Conservation (phyloP, 1,284 basidiomycete genomes). For the Ganoderma multipileum region DNA sequence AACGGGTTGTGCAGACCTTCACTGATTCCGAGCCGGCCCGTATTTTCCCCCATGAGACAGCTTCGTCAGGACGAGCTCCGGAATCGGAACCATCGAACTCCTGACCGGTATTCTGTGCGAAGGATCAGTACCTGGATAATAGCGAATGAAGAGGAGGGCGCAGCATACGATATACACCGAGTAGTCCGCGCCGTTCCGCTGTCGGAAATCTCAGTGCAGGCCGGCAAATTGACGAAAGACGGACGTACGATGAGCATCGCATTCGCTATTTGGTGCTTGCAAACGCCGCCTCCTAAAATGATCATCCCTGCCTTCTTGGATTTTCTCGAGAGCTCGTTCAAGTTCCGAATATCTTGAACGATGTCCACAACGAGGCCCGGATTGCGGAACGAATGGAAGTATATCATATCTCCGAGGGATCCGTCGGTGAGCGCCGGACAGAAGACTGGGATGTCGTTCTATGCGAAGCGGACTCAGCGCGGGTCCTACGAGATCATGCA, state of each 20-base stretch:
- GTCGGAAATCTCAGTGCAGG: conserved; percentile 23
- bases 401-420: conserved; percentile 98
- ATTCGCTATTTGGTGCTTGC: conserved; percentile 99
- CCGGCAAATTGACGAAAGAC: not conserved
- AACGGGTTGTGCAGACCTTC: conserved; percentile 64
- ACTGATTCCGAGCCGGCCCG: conserved; percentile 89
- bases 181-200: conserved; percentile 98
- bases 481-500: conserved; percentile 27
- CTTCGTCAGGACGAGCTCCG: conserved; percentile 96
- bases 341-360: conserved; percentile 89
- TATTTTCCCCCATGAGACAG: conserved; percentile 99
- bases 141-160: not conserved
- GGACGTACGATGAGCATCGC: conserved; percentile 93
- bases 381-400: conserved; percentile 96
- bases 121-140: not conserved
- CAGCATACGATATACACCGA: conserved; percentile 88
- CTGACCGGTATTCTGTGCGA: conserved; percentile 89
- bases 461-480: conserved; percentile 36
- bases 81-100: conserved; percentile 99
- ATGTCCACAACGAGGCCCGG: conserved; percentile 94
- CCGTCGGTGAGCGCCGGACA: conserved; percentile 99
- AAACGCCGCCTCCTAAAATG: conserved; percentile 96
- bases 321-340: conserved; percentile 92
- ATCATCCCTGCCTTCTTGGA: conserved; percentile 98
- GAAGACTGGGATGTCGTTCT: conserved; percentile 99